Conservation (phyloP, 2,329 filamentous ascomycete species). For the Gaeumannomyces sp. region DNA sequence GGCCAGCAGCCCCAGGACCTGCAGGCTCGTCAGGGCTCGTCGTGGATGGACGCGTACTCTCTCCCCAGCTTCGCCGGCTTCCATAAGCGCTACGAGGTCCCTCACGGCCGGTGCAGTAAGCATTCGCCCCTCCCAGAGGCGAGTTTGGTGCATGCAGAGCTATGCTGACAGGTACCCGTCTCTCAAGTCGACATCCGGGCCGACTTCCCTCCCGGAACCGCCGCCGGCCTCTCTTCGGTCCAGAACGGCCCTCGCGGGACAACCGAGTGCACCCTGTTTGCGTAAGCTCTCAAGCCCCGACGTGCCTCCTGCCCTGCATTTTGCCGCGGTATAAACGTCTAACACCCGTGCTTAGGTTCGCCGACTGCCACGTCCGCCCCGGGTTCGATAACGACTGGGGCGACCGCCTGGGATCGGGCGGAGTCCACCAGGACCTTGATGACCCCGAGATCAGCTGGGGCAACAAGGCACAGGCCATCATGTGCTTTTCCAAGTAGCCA, state of each 20-base stretch:
- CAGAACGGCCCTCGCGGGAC: background rate
- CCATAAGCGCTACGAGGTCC: slow-evolving; percentile 6
- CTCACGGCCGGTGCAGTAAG: slow-evolving; percentile 2
- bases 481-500: background rate
- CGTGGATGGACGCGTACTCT: slow-evolving; percentile 5
- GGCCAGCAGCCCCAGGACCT: background rate
- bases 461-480: slow-evolving; percentile 8
- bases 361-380: slow-evolving; percentile 2
- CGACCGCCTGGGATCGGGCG: slow-evolving; percentile 5
- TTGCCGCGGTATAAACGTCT: background rate
- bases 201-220: slow-evolving; percentile 8
- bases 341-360: background rate
- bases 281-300: background rate
- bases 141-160: too few species aligned
- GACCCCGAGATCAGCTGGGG: slow-evolving; percentile 9
- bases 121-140: too few species aligned
- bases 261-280: slow-evolving; percentile 2
- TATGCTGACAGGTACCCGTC: background rate
- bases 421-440: background rate
- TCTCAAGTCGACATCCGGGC: background rate
- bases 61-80: background rate
- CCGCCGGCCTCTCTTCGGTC: slow-evolving; percentile 2
- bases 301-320: too few species aligned
- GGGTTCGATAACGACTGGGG: slow-evolving; percentile 4
- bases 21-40: too few species aligned